Conservation (phyloP, 192 early-diverging fungal species). For the Coemansia sp. region DNA sequence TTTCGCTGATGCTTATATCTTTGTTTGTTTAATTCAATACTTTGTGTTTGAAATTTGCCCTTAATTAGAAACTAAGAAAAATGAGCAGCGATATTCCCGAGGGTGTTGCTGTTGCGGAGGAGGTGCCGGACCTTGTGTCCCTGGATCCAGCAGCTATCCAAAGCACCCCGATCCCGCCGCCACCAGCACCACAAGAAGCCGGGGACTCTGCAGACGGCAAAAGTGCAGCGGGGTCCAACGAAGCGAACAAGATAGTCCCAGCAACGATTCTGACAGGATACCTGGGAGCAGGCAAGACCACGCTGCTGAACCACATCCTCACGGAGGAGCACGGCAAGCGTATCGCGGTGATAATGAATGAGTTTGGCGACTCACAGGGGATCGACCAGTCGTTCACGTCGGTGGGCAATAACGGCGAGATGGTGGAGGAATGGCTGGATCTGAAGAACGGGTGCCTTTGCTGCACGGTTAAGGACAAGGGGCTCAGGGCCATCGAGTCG, state of each 20-base stretch:
- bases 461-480: slow-evolving; percentile 95
- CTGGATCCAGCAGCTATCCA: background rate
- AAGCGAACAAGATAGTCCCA: slow-evolving; percentile 41
- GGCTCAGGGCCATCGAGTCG: slow-evolving; percentile 90
- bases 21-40: background rate
- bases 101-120: slow-evolving; percentile 11
- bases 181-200: background rate
- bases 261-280: slow-evolving; percentile 66
- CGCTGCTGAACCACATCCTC: slow-evolving; percentile 83
- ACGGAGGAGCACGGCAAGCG: slow-evolving; percentile 87
- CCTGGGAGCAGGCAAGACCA: slow-evolving; percentile 89
- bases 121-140: slow-evolving; percentile 4
- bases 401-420: slow-evolving; percentile 67
- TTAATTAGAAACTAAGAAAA: background rate
- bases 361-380: slow-evolving; percentile 95
- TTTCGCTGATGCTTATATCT: background rate
- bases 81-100: slow-evolving; percentile 50
- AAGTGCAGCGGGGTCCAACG: background rate
- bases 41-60: background rate
- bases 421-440: slow-evolving; percentile 97
- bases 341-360: slow-evolving; percentile 98
- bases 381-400: slow-evolving; percentile 91
- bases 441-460: slow-evolving; percentile 97
- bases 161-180: background rate
- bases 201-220: background rate